Conservation (phyloP, 805 yeast species). For the Metschnikowia kunwiensis region DNA sequence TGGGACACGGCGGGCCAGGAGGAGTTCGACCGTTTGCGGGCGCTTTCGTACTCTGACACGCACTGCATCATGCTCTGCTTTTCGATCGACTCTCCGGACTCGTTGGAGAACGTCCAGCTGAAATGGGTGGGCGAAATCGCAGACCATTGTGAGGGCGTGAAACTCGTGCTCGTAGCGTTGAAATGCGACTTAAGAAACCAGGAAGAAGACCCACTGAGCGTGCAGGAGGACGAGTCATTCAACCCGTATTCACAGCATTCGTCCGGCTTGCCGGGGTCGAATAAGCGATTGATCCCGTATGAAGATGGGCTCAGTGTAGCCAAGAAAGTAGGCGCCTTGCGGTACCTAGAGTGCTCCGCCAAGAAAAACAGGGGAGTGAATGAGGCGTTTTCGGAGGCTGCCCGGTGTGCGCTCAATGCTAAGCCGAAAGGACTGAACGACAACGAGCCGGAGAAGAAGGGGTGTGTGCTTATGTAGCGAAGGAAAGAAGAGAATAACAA, state of each 20-base stretch:
- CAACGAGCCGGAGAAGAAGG: conserved; percentile 41
- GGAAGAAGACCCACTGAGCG: conserved; percentile 39
- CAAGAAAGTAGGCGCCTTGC: conserved; percentile 85
- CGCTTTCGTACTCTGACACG: conserved; percentile 90
- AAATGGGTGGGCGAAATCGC: conserved; percentile 97
- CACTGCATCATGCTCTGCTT: conserved; percentile 97
- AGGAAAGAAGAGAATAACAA: too few relatives aligned
- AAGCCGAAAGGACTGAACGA: conserved; percentile 72
- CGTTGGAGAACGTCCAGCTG: conserved; percentile 89
- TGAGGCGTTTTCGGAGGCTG: conserved; percentile 98
- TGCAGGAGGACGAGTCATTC: conserved; percentile 25
- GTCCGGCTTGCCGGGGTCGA: conserved; percentile 36
- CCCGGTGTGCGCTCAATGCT: conserved; percentile 91
- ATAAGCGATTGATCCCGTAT: conserved; percentile 66
- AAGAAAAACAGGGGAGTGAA: conserved; percentile 97
- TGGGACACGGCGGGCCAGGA: conserved; percentile 99
- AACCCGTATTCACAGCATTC: conserved; percentile 32
- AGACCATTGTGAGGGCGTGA: conserved; percentile 96
- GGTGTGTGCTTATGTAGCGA: conserved; percentile 42
- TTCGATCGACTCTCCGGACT: conserved; percentile 90
- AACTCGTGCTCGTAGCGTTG: conserved; percentile 86
- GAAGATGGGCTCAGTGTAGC: conserved; percentile 95
- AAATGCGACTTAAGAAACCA: conserved; percentile 86
- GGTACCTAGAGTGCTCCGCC: conserved; percentile 96
- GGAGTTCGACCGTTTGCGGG: conserved; percentile 91